Evolutionary conservation across 805 yeast genomes (phyloP).

Genomic region (Candida caryicola): DNA sequence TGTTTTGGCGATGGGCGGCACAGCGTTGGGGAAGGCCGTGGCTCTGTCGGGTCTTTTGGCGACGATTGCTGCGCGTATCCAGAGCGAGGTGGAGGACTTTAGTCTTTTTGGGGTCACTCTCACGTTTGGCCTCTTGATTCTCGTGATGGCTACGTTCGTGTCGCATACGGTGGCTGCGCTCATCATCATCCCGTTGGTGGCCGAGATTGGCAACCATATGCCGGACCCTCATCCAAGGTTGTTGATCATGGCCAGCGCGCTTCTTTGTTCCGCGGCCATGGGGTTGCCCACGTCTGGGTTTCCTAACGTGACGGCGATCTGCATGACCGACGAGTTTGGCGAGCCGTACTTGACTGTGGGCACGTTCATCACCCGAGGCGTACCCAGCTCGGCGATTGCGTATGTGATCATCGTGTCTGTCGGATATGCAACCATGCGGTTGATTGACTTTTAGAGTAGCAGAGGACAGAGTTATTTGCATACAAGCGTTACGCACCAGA

Average conservation of each 20-base stretch:
- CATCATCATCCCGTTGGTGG: constrained; percentile 41
- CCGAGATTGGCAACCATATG: constrained; percentile 39
- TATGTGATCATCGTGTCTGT: constrained; percentile 33
- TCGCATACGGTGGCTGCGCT: constrained; percentile 46
- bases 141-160: constrained; percentile 43
- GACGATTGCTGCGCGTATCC: constrained; percentile 72
- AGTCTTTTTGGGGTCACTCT: constrained; percentile 71
- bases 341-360: constrained; percentile 39
- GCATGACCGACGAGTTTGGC: constrained; percentile 43
- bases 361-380: constrained; percentile 42
- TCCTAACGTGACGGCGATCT: constrained; percentile 44
- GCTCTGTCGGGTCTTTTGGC: constrained; percentile 83
- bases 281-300: constrained; percentile 45
- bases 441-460: constrained; percentile 9
- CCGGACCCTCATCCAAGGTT: constrained; percentile 37
- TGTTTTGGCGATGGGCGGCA: constrained; percentile 95
- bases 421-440: constrained; percentile 40
- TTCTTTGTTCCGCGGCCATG: constrained; percentile 44
- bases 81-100: constrained; percentile 59
- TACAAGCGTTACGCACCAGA: too few relatives aligned
- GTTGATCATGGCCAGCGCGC: constrained; percentile 41
- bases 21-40: constrained; percentile 93
- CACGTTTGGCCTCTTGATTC: constrained; percentile 51
- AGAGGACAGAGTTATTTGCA: too few relatives aligned
- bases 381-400: constrained; percentile 39